Base-by-base conservation (phyloP, 2,329 filamentous ascomycete species). In the Parascedosporium putredinis region DNA sequence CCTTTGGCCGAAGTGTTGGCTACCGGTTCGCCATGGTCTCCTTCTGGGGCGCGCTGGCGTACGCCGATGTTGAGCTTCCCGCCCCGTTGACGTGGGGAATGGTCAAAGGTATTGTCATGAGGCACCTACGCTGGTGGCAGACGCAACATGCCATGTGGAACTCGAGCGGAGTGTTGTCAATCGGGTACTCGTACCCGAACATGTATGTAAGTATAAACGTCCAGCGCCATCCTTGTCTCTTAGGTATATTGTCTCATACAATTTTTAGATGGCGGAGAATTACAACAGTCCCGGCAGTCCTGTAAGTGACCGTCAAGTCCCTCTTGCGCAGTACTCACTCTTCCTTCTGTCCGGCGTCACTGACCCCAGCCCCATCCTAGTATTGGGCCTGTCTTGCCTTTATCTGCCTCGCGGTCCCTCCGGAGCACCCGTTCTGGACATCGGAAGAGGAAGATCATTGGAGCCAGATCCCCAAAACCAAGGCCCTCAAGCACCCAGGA, bases 21-120 rank as follows among this genome's bases (percentile, higher is more conserved):
- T 91, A 91, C 62, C 78, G 86, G n/a, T 90, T 88, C 62, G 86
- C 84, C 45, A 89, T 89, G 81, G 81, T 84, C n/a, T 84, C 81
- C 0, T 90, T 90, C 67, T 90, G 86, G 86, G 82, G 84, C 10
- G 83, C 85, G 0, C 66, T 89, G 24, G 86, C 84, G 1, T 88
- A 88, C 58, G 84, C 85, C 3, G 81, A 81, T 55, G 81, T 88
- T 47, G 83, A 88, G 49, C 72, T 88, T 4, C 84, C 85, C 0
- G 72, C 72, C 6, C 84, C 86, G 0, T 67, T 90, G 49, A 84
- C 81, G 2, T 89, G 85, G 84, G 86, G 86, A 2, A 83, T 86
- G 57, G 81, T 89, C 14, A 88, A 88, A 63, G 86, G 86, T 2
- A 74, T 90, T 12, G 73, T 88, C 34, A 65, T 90, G 50, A 75